These are phyloP conservation scores for Spathaspora sp. DNA, from an alignment of 805 yeast species.

Conservation along the genomic window DNA sequence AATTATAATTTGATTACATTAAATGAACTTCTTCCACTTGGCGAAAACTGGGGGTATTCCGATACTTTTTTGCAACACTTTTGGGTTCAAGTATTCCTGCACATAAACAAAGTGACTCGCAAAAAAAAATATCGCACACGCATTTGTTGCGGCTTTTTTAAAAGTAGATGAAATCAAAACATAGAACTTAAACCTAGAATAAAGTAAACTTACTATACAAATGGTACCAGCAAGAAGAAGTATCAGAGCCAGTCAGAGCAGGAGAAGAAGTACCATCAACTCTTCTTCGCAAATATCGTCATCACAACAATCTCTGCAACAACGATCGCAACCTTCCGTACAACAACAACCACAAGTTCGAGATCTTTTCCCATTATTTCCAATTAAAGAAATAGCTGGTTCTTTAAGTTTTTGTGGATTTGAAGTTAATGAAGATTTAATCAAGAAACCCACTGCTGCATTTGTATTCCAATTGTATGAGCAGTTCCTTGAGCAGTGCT, in stretches of 20 bases:
- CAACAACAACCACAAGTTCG: constrained; percentile 12
- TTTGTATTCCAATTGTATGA: constrained; percentile 54
- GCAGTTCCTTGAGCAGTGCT: constrained; percentile 50
- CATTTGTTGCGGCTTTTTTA: background rate
- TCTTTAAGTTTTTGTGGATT: constrained; percentile 63
- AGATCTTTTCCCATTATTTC: constrained; percentile 63
- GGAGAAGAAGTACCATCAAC: background rate
- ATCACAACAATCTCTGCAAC: background rate
- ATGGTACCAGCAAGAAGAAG: background rate
- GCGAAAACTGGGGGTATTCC: background rate
- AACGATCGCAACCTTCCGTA: background rate
- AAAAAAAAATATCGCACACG: background rate
- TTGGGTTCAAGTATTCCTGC: background rate
- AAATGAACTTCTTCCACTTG: too few species aligned
- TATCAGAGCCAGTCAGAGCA: background rate
- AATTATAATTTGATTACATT: too few species aligned
- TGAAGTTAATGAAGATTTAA: constrained; percentile 55
- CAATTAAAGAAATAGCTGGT: constrained; percentile 51
- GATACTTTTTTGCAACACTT: background rate
- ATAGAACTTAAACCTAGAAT: background rate
- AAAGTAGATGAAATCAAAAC: background rate
- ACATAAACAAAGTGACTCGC: background rate
- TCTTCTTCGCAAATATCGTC: background rate
- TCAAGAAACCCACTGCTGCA: constrained; percentile 54
- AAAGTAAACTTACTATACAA: background rate